Evolutionary conservation across 1,284 basidiomycete genomes (phyloP).

Genomic region (Leccinum pachyderme): DNA sequence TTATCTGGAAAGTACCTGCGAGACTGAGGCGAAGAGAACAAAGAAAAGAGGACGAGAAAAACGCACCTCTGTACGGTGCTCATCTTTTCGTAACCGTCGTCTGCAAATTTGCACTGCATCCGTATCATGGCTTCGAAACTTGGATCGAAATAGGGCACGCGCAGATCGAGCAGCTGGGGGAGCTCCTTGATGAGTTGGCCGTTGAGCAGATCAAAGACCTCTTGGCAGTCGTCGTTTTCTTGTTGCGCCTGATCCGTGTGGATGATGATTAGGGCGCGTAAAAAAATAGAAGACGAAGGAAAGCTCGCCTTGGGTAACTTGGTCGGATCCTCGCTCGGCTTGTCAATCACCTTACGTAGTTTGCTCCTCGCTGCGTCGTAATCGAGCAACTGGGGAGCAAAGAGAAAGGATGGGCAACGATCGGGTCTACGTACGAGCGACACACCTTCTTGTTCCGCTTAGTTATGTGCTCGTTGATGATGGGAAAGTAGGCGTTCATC

Average conservation of each 20-base stretch:
- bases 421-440: background rate
- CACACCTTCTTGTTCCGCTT: conserved; percentile 96
- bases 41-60: background rate
- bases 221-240: conserved; percentile 91
- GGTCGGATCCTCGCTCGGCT: conserved; percentile 90
- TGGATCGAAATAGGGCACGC: conserved; percentile 97
- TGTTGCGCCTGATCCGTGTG: conserved; percentile 69
- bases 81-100: conserved; percentile 98
- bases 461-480: conserved; percentile 90
- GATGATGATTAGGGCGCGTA: background rate
- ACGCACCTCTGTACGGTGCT: conserved; percentile 87
- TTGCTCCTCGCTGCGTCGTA: conserved; percentile 92
- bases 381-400: conserved; percentile 73
- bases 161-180: conserved; percentile 89
- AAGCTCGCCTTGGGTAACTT: conserved; percentile 78
- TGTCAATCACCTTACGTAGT: conserved; percentile 87
- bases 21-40: background rate
- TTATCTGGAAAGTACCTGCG: conserved; percentile 84
- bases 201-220: conserved; percentile 93
- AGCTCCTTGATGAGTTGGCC: conserved; percentile 89
- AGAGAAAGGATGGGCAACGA: background rate
- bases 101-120: conserved; percentile 95
- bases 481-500: conserved; percentile 93
- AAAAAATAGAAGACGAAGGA: background rate
- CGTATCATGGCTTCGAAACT: conserved; percentile 99